Conservation (phyloP, 129 eudicot genomes). For the sunflower (Helianthus annuus) region DNA sequence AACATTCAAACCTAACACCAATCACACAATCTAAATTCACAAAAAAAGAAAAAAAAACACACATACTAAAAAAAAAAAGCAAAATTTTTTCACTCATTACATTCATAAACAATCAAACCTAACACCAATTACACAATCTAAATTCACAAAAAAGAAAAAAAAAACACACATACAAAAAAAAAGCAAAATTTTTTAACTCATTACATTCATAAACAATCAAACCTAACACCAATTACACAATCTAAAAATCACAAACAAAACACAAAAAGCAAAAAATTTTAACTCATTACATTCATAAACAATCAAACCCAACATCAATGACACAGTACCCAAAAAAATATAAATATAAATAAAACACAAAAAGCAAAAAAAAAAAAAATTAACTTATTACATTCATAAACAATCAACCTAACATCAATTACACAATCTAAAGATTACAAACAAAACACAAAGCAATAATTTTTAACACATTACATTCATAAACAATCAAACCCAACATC, state of each 20-base stretch:
- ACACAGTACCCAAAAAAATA: neutral
- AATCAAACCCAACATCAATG: too few species aligned
- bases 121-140: neutral
- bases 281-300: neutral
- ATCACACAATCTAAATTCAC: neutral
- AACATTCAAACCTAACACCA: neutral
- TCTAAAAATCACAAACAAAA: constrained; percentile 6
- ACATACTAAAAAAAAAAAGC: too few species aligned
- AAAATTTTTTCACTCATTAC: neutral
- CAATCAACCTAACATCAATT: too few species aligned
- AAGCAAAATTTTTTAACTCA: too few species aligned
- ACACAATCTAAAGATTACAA: too few species aligned
- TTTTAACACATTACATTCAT: neutral
- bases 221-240: too few species aligned
- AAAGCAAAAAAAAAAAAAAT: neutral
- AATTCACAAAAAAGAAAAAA: neutral
- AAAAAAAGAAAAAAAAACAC: neutral
- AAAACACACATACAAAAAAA: neutral
- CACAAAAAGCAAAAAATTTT: neutral
- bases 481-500: neutral
- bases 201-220: too few species aligned
- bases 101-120: neutral
- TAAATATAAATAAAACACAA: too few species aligned
- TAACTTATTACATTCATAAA: too few species aligned
- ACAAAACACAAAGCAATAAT: too few species aligned